Conservation (phyloP, 148 eudicot species). For the Nepenthes mirabilis region DNA sequence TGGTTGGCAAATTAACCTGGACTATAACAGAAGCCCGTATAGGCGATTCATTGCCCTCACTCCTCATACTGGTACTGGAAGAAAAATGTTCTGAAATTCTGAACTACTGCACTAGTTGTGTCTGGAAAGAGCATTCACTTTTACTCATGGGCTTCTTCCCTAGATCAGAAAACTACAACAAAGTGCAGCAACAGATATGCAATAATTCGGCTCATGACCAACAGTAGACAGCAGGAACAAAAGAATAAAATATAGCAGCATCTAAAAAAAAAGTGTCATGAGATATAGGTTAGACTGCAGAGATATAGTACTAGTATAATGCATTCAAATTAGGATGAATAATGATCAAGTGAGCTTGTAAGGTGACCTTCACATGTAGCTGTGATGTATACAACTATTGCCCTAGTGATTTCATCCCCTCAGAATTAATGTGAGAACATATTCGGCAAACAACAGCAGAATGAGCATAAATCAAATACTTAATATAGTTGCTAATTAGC, state of each 20-base stretch:
- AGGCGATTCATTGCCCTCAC: constrained; percentile 60
- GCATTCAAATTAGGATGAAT: no score
- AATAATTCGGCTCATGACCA: background rate
- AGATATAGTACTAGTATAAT: no score
- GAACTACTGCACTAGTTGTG: constrained; percentile 29
- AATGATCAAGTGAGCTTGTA: no score
- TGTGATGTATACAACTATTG: no score
- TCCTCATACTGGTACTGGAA: constrained; percentile 52
- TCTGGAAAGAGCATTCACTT: constrained; percentile 41
- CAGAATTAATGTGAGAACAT: no score
- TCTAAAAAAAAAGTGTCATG: no score
- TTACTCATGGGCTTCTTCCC: constrained; percentile 35
- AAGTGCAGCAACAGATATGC: background rate
- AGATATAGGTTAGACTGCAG: no score
- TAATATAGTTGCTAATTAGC: no score
- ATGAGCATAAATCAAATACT: no score
- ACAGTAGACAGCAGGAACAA: background rate
- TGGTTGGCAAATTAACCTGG: constrained; percentile 35
- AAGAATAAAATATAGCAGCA: background rate
- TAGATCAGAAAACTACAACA: constrained; percentile 37
- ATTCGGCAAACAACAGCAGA: no score
- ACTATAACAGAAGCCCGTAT: constrained; percentile 30
- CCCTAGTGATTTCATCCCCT: no score
- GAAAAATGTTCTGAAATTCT: constrained; percentile 58
- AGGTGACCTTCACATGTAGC: no score